These are phyloP conservation scores for Barnettozyma pratensis DNA, from an alignment of 805 yeast genomes.

Conservation along the genomic window DNA sequence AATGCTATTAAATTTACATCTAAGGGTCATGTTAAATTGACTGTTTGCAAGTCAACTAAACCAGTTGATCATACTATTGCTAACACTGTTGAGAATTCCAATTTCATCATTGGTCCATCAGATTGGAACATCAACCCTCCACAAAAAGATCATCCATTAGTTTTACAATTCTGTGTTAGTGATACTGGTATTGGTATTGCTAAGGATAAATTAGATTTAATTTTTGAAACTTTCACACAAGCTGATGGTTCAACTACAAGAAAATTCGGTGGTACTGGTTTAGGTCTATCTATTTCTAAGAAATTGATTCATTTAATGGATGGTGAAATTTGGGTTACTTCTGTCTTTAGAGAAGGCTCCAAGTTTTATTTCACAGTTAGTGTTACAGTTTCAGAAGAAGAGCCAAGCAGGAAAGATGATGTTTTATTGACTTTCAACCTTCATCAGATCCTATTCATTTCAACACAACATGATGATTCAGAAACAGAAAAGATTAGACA, in stretches of 20 bases:
- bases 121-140: slow-evolving; percentile 18
- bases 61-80: slow-evolving; percentile 21
- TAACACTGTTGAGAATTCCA: slow-evolving; percentile 25
- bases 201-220: slow-evolving; percentile 76
- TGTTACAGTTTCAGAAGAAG: slow-evolving; percentile 63
- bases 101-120: slow-evolving; percentile 22
- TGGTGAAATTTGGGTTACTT: slow-evolving; percentile 88
- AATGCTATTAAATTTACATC: slow-evolving; percentile 87
- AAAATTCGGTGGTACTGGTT: slow-evolving; percentile 90
- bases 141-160: slow-evolving; percentile 30
- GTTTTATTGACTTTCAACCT: slow-evolving; percentile 64
- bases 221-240: slow-evolving; percentile 87
- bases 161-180: slow-evolving; percentile 77
- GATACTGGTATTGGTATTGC: slow-evolving; percentile 92
- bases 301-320: slow-evolving; percentile 88
- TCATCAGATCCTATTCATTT: slow-evolving; percentile 66
- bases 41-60: slow-evolving; percentile 52
- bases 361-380: slow-evolving; percentile 77
- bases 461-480: slow-evolving; percentile 51
- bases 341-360: slow-evolving; percentile 75
- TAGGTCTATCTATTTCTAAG: slow-evolving; percentile 83
- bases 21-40: slow-evolving; percentile 73
- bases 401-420: slow-evolving; percentile 60
- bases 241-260: slow-evolving; percentile 93
- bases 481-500: slow-evolving; percentile 47